Evolutionary conservation across 768 basidiomycete species (phyloP).

Genomic region (Mycena metata): DNA sequence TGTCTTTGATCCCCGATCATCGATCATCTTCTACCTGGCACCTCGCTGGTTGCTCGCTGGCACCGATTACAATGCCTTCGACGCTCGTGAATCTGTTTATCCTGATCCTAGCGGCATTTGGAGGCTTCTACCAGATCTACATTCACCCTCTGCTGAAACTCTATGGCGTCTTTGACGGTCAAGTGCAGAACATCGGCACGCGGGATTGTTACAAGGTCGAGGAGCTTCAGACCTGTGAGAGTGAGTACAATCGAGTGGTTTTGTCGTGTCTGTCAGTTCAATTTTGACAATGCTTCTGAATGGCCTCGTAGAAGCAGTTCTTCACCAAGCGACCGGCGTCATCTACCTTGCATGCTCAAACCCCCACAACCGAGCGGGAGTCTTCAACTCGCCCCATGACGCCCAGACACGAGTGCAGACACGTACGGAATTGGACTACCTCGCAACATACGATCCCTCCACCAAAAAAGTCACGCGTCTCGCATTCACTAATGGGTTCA

Average conservation of each 20-base stretch:
- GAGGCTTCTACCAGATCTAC: conserved; percentile 24
- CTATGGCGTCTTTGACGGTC: conserved; percentile 24
- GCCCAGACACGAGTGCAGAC: conserved; percentile 38
- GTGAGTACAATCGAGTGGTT: conserved; percentile 22
- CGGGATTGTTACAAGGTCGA: conserved; percentile 26
- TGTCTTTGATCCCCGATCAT: no score
- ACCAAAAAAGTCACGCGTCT: conserved; percentile 52
- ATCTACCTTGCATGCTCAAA: conserved; percentile 65
- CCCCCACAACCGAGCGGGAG: conserved; percentile 46
- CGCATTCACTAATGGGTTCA: conserved; percentile 45
- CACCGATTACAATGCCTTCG: conserved; percentile 16
- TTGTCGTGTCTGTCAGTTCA: conserved; percentile 19
- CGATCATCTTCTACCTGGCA: conserved; percentile 22
- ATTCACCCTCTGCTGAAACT: conserved; percentile 22
- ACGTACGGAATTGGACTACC: conserved; percentile 47
- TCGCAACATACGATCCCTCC: conserved; percentile 59
- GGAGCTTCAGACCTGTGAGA: conserved; percentile 26
- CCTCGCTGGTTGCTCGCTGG: no score
- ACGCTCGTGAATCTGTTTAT: conserved; percentile 25
- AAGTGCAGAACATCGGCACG: conserved; percentile 23
- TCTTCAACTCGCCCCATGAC: conserved; percentile 45
- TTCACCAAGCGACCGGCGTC: conserved; percentile 57
- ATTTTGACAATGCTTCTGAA: conserved; percentile 19
- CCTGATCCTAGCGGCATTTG: conserved; percentile 22
- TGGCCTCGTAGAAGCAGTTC: conserved; percentile 53